These are phyloP conservation scores for Brasilioporus rufonigricans DNA, from an alignment of 768 basidiomycete species.

Conservation along the genomic window DNA sequence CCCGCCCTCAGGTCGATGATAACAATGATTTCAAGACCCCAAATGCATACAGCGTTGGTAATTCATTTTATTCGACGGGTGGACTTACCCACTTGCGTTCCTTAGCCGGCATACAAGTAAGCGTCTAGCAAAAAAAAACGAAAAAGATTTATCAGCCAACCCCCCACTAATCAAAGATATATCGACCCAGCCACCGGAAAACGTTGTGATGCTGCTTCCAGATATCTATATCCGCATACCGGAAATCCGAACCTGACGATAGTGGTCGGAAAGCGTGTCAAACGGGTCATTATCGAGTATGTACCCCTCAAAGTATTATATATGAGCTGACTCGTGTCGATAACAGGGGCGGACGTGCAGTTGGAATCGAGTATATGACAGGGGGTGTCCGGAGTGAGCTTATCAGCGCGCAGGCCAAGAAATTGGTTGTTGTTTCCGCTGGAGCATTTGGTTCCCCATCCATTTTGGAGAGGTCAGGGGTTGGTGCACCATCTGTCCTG, in stretches of 20 bases:
- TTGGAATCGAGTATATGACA: no score
- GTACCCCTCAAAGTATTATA: neutral
- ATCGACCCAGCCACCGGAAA: conserved; percentile 1
- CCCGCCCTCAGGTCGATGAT: no score
- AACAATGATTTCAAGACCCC: no score
- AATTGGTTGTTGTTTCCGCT: conserved; percentile 1
- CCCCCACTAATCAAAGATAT: no score
- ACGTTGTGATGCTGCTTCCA: conserved; percentile 4
- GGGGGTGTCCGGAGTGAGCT: neutral
- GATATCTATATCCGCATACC: no score
- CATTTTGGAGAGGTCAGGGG: no score
- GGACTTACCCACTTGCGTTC: neutral
- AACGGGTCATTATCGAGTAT: no score
- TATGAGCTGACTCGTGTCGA: neutral
- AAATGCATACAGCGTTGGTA: conserved; percentile 26
- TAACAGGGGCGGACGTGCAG: neutral
- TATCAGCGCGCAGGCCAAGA: neutral
- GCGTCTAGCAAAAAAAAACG: neutral
- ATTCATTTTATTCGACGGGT: neutral
- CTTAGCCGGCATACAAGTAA: conserved; percentile 21
- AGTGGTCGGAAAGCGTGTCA: no score
- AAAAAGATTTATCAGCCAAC: neutral
- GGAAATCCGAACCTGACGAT: no score
- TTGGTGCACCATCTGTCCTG: no score
- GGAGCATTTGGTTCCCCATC: no score